Conservation (phyloP, 1,284 basidiomycete species). For the Microbotryum intermedium region DNA sequence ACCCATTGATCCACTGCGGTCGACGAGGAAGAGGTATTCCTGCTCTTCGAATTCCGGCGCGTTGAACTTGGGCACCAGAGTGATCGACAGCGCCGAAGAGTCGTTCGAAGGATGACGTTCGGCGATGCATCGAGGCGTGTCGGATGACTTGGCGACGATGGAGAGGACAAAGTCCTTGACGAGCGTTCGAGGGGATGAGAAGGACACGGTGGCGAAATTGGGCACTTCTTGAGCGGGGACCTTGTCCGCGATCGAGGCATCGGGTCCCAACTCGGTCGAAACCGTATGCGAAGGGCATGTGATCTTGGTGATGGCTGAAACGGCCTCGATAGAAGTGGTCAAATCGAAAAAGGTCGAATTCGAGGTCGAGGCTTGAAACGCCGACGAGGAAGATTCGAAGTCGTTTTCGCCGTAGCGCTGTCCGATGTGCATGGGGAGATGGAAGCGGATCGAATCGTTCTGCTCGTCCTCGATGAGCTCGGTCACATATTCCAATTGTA, state of each 20-base stretch:
- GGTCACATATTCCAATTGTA: constrained; percentile 15
- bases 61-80: constrained; percentile 18
- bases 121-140: constrained; percentile 28
- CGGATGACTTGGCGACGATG: constrained; percentile 19
- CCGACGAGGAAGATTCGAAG: neutral
- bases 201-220: constrained; percentile 9
- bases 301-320: constrained; percentile 6
- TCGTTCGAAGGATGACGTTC: constrained; percentile 16
- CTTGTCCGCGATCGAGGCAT: constrained; percentile 19
- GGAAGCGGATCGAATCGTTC: constrained; percentile 14
- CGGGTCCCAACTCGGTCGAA: constrained; percentile 14
- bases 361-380: neutral
- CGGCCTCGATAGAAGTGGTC: constrained; percentile 2
- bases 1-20: constrained; percentile 32
- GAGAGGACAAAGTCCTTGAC: constrained; percentile 30
- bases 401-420: constrained; percentile 8
- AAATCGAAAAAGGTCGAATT: neutral
- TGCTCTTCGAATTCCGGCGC: constrained; percentile 10
- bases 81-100: constrained; percentile 7
- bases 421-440: constrained; percentile 14
- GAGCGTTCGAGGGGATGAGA: constrained; percentile 5
- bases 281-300: constrained; percentile 13
- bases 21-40: constrained; percentile 34
- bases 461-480: constrained; percentile 22
- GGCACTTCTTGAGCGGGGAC: neutral